phyloP scores from a whole-genome alignment of 805 yeast species.

The Yamadazyma sp. region DNA sequence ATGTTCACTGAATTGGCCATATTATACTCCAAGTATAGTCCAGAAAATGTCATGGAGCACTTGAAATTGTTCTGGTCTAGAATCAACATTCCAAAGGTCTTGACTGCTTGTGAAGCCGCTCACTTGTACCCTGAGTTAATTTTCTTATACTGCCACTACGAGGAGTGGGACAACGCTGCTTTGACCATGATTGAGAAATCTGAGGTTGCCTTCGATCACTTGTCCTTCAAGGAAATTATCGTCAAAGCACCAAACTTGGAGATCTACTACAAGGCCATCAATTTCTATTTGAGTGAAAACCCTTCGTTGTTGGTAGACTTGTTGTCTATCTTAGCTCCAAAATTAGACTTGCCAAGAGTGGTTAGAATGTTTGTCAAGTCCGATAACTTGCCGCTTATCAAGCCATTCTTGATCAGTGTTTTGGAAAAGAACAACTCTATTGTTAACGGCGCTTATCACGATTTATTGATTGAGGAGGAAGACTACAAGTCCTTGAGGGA shows the following conservation, averaged over 20 bases:
- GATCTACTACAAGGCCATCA: conserved; percentile 95
- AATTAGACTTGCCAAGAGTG: conserved; percentile 91
- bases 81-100: conserved; percentile 94
- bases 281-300: conserved; percentile 88
- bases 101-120: conserved; percentile 88
- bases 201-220: conserved; percentile 89
- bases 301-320: conserved; percentile 89
- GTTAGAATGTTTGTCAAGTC: conserved; percentile 92
- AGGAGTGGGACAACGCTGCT: conserved; percentile 99
- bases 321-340: conserved; percentile 78
- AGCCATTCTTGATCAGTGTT: conserved; percentile 91
- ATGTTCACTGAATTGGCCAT: conserved; percentile 97
- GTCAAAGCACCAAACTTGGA: conserved; percentile 95
- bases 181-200: conserved; percentile 94
- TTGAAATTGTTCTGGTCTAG: conserved; percentile 97
- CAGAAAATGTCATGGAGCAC: conserved; percentile 92
- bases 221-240: conserved; percentile 89
- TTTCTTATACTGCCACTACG: conserved; percentile 95
- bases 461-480: conserved; percentile 91
- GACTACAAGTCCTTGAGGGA: conserved; percentile 87
- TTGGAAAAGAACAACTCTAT: conserved; percentile 86
- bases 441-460: conserved; percentile 95
- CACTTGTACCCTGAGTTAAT: conserved; percentile 96
- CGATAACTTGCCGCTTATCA: conserved; percentile 93
- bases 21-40: conserved; percentile 85